Conservation (phyloP, 2,329 filamentous ascomycete species). For the Pseudogymnoascus sp. region DNA sequence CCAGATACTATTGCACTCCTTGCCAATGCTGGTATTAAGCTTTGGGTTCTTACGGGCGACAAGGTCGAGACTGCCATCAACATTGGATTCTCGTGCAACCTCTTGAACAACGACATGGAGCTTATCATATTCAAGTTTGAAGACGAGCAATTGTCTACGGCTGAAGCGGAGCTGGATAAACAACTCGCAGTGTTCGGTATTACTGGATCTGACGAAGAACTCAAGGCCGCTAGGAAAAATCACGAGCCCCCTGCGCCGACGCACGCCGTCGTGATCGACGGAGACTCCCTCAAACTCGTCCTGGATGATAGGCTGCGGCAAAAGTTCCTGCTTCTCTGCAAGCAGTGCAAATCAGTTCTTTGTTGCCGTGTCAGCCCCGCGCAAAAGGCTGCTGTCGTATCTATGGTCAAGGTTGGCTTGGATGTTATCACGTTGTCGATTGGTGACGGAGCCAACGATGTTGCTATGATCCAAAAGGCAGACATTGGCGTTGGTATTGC, state of each 20-base stretch:
- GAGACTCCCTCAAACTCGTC: conserved; percentile 83
- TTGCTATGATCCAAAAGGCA: conserved; percentile 96
- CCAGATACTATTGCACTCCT: conserved; percentile 91
- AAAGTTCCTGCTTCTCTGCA: conserved; percentile 90
- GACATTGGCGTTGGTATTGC: conserved; percentile 93
- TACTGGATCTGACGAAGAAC: conserved; percentile 77
- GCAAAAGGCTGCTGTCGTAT: conserved; percentile 94
- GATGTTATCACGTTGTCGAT: conserved; percentile 95
- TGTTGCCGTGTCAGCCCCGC: conserved; percentile 96
- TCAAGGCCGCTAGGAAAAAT: conserved; percentile 67
- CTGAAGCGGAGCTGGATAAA: conserved; percentile 61
- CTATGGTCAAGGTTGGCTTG: conserved; percentile 87
- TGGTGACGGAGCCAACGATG: conserved; percentile 90
- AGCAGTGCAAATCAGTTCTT: conserved; percentile 90
- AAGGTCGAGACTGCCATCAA: conserved; percentile 99
- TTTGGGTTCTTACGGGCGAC: conserved; percentile 97
- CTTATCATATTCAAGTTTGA: conserved; percentile 81
- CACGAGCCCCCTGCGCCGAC: conserved; percentile 82
- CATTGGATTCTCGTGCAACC: conserved; percentile 97
- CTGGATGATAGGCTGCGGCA: conserved; percentile 76
- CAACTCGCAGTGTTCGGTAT: conserved; percentile 66
- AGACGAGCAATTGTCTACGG: conserved; percentile 57
- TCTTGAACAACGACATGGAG: conserved; percentile 97
- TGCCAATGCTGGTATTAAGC: conserved; percentile 88
- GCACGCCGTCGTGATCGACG: conserved; percentile 90